A percentile compares a stretch with the other conserved stretches of the same genome.
These are phyloP conservation scores for Annulohypoxylon bovei DNA, from an alignment of 495 filamentous ascomycete genomes.

Conservation along the genomic window DNA sequence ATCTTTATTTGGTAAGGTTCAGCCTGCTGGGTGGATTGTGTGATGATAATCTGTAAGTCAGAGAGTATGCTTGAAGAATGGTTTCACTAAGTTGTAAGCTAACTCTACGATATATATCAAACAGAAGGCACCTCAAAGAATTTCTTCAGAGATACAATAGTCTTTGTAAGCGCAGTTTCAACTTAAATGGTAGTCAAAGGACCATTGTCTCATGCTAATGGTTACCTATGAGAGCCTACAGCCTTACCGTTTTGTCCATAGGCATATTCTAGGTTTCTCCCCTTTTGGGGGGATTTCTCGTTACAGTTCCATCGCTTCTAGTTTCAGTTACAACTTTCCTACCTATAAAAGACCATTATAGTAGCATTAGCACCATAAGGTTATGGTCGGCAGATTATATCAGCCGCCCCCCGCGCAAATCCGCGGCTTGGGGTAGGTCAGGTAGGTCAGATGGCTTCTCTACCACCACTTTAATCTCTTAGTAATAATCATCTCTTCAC, in stretches of 20 bases:
- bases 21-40: too few species aligned
- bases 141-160: not conserved
- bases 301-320: not conserved
- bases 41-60: too few species aligned
- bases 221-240: too few species aligned
- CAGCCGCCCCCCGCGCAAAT: constrained; percentile 12
- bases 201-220: not conserved
- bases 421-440: constrained; percentile 17
- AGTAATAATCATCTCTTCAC: constrained; percentile 14
- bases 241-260: too few species aligned
- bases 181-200: not conserved
- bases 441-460: not conserved
- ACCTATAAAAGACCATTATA: too few species aligned
- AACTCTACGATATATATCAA: not conserved
- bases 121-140: not conserved
- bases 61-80: too few species aligned
- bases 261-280: too few species aligned
- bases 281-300: not conserved
- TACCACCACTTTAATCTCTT: constrained; percentile 11
- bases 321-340: too few species aligned
- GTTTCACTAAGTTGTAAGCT: too few species aligned
- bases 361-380: not conserved
- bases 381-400: not conserved
- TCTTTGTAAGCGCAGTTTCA: not conserved
- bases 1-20: not conserved